Percentiles rank a stretch among this genome's conserved stretches.
Evolutionary conservation across 306 rosid species (phyloP).

Genomic region (Prunus armeniaca): DNA sequence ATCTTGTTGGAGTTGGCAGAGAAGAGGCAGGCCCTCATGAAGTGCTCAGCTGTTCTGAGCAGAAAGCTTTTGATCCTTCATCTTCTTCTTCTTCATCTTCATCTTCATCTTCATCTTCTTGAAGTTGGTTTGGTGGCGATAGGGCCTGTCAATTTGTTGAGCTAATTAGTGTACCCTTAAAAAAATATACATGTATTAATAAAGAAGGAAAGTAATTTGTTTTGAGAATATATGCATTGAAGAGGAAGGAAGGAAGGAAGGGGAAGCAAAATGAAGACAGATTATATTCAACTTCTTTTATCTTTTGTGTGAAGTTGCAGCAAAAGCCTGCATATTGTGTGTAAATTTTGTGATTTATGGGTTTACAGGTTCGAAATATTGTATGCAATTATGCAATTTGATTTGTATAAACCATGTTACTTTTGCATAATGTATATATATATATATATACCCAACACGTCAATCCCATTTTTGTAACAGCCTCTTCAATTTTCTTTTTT

Average conservation of each 20-base stretch:
- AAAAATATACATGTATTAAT: too few relatives aligned
- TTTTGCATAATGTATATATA: background rate
- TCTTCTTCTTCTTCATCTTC: constrained; percentile 41
- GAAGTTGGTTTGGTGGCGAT: background rate
- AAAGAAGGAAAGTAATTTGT: background rate
- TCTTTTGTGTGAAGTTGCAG: constrained; percentile 11
- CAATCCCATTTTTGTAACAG: background rate
- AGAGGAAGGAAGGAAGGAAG: background rate
- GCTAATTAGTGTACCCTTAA: too few relatives aligned
- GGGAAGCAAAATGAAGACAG: background rate
- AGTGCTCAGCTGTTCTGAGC: constrained; percentile 61
- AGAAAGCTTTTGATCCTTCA: constrained; percentile 50
- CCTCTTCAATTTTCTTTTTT: background rate
- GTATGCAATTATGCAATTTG: background rate
- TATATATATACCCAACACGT: background rate
- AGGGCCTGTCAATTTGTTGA: background rate
- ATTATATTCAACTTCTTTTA: background rate
- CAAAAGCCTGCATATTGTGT: background rate
- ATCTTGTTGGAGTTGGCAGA: constrained; percentile 71
- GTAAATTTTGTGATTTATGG: constrained; percentile 7
- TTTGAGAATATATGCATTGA: background rate
- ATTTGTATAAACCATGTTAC: constrained; percentile 18
- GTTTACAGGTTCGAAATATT: background rate
- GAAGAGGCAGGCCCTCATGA: constrained; percentile 77
- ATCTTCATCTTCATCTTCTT: background rate